These are phyloP conservation scores for Fusarium falciforme DNA, from an alignment of 2,329 filamentous ascomycete species.

Conservation along the genomic window DNA sequence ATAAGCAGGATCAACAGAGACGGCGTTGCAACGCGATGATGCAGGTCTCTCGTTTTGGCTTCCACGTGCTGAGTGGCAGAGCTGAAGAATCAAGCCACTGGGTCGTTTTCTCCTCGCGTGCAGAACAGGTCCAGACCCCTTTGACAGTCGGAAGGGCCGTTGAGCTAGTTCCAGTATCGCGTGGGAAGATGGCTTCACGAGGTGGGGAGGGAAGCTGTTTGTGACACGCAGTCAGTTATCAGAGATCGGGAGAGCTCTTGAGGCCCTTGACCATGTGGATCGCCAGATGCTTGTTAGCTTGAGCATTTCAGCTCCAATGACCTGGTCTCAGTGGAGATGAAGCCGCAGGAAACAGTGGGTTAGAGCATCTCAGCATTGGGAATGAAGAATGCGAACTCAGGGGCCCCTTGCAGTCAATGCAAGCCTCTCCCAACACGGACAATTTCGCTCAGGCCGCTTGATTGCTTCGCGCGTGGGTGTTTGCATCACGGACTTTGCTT, in stretches of 20 bases:
- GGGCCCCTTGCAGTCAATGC: neutral
- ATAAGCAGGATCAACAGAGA: neutral
- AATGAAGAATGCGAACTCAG: neutral
- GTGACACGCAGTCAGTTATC: neutral
- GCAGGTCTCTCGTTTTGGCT: neutral
- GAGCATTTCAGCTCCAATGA: neutral
- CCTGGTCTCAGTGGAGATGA: neutral
- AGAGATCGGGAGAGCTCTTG: neutral
- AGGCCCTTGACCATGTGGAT: neutral
- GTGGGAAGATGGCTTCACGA: neutral
- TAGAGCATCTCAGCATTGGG: neutral
- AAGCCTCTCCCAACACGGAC: neutral
- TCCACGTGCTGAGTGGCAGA: neutral
- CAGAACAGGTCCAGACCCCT: neutral
- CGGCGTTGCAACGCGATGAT: neutral
- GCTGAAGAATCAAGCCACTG: neutral
- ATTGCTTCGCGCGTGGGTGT: neutral
- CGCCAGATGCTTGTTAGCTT: neutral
- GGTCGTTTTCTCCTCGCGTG: neutral
- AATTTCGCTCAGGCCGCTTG: neutral
- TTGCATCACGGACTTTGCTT: conserved; percentile 2
- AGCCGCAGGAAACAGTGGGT: neutral
- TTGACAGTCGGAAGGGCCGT: neutral
- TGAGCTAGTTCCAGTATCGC: neutral
- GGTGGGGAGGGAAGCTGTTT: neutral